Percentiles rank a stretch among this genome's conserved stretches.
Conservation (phyloP, 305 asterid genomes). For the Salvia sclarea region DNA sequence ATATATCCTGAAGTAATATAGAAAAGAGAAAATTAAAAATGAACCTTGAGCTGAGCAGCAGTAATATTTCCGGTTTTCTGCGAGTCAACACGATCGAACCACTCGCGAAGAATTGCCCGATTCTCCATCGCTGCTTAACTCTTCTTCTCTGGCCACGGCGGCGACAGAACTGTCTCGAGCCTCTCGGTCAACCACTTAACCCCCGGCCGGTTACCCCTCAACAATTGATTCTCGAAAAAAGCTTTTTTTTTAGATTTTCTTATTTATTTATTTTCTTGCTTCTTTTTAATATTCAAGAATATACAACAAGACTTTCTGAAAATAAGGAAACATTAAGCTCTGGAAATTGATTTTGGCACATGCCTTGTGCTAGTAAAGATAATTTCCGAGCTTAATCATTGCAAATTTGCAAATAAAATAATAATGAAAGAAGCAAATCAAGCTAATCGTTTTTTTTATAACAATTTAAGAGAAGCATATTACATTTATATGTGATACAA, state of each 20-base stretch:
- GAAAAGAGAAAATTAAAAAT: background rate
- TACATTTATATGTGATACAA: too few relatives aligned
- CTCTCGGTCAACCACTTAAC: constrained; percentile 3
- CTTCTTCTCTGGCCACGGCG: constrained; percentile 21
- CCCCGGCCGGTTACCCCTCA: constrained; percentile 3
- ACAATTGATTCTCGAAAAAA: background rate
- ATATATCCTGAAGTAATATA: background rate
- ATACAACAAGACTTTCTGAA: background rate
- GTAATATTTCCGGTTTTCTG: constrained; percentile 59
- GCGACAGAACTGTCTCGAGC: background rate
- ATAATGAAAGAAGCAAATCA: background rate
- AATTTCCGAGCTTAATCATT: too few relatives aligned
- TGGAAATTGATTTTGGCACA: too few relatives aligned
- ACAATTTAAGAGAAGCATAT: too few relatives aligned
- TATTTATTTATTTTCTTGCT: background rate
- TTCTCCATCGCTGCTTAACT: constrained; percentile 47
- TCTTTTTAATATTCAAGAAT: background rate
- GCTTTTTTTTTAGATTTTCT: too few relatives aligned
- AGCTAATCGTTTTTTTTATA: background rate
- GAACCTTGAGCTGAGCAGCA: constrained; percentile 74
- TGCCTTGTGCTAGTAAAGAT: too few relatives aligned
- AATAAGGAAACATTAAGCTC: background rate
- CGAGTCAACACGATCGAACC: constrained; percentile 86
- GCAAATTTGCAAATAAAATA: background rate
- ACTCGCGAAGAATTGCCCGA: constrained; percentile 57